Evolutionary conservation across 73 alveolate species (phyloP).

Genomic region (Stentor coeruleus): DNA sequence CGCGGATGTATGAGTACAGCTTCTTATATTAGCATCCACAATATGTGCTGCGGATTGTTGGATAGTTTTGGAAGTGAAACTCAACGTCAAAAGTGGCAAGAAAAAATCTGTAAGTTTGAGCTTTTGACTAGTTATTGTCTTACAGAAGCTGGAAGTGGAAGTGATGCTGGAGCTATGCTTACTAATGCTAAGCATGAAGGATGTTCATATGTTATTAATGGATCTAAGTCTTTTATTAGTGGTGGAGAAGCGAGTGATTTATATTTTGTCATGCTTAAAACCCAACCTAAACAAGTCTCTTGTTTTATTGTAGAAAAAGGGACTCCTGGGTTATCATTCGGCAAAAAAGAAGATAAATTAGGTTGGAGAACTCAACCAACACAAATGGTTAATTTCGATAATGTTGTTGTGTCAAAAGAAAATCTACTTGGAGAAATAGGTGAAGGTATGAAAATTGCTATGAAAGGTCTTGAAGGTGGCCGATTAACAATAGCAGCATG

Average conservation of each 20-base stretch:
- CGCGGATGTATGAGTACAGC: slow-evolving; percentile 72
- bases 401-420: slow-evolving; percentile 71
- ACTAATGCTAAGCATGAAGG: slow-evolving; percentile 65
- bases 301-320: slow-evolving; percentile 70
- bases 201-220: slow-evolving; percentile 70
- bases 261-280: slow-evolving; percentile 68
- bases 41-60: slow-evolving; percentile 70
- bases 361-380: slow-evolving; percentile 90
- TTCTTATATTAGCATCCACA: slow-evolving; percentile 65
- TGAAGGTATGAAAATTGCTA: slow-evolving; percentile 85
- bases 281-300: slow-evolving; percentile 78
- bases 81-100: slow-evolving; percentile 55
- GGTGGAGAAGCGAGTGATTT: slow-evolving; percentile 72
- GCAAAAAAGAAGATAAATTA: slow-evolving; percentile 74
- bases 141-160: slow-evolving; percentile 85
- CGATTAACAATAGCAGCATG: slow-evolving; percentile 76
- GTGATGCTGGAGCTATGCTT: slow-evolving; percentile 78
- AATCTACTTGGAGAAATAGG: slow-evolving; percentile 69
- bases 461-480: slow-evolving; percentile 91
- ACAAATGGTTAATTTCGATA: slow-evolving; percentile 58
- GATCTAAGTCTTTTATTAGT: slow-evolving; percentile 79
- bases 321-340: slow-evolving; percentile 72
- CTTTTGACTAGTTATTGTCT: slow-evolving; percentile 70
- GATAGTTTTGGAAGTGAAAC: slow-evolving; percentile 65
- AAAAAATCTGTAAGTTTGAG: slow-evolving; percentile 54